phyloP scores from a whole-genome alignment of 2,329 filamentous ascomycete species.

The Harringtonia lauricola region DNA sequence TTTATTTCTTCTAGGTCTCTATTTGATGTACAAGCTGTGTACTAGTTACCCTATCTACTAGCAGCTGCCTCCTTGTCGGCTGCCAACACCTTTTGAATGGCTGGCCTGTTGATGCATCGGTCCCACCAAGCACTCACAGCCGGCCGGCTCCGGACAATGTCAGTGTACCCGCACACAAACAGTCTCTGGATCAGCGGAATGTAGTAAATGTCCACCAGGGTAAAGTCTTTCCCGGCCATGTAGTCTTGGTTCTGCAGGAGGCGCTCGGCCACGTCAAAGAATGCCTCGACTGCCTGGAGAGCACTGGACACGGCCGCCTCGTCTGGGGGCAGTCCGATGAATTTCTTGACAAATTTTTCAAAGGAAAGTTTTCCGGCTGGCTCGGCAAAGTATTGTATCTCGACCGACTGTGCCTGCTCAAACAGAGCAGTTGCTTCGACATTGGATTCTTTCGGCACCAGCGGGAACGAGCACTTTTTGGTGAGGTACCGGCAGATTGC shows the following conservation, averaged over 20 bases:
- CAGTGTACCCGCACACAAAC: conserved; percentile 26
- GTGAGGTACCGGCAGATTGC: conserved; percentile 35
- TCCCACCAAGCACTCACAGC: conserved; percentile 30
- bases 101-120: conserved; percentile 24
- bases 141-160: conserved; percentile 23
- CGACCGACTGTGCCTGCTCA: conserved; percentile 29
- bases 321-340: conserved; percentile 29
- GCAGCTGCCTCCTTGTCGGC: conserved; percentile 21
- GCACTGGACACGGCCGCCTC: conserved; percentile 27
- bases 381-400: conserved; percentile 31
- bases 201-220: conserved; percentile 34
- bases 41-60: conserved; percentile 8
- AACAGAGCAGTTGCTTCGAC: conserved; percentile 28
- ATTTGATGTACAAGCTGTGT: too few relatives aligned
- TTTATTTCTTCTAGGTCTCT: too few relatives aligned
- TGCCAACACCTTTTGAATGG: conserved; percentile 23
- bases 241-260: conserved; percentile 27
- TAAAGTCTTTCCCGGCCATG: conserved; percentile 32
- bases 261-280: conserved; percentile 30
- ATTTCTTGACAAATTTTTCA: conserved; percentile 32
- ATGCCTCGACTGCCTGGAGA: conserved; percentile 24
- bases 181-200: conserved; percentile 31
- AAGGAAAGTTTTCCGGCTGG: conserved; percentile 30
- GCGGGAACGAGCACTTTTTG: conserved; percentile 31
- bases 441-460: conserved; percentile 27